Percentiles rank a stretch among this genome's conserved stretches.
Conservation (phyloP, 495 filamentous ascomycete genomes). For the Penicillium bialowiezense region DNA sequence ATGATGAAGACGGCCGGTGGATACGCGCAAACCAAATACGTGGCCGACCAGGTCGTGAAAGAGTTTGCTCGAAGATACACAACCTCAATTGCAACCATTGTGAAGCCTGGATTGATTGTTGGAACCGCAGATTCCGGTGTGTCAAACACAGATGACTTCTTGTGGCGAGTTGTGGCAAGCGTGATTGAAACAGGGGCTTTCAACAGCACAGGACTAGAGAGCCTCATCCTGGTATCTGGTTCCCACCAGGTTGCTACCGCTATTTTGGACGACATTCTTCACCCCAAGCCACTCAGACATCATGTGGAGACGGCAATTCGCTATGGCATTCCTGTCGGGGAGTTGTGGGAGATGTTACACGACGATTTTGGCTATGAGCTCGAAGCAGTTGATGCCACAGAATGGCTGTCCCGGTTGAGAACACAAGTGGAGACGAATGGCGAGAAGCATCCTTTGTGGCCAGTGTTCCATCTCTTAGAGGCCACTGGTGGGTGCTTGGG, state of each 20-base stretch:
- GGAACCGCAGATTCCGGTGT: slow-evolving; percentile 11
- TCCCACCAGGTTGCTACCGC: background rate
- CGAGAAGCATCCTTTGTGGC: background rate
- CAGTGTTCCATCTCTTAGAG: background rate
- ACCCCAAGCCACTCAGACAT: background rate
- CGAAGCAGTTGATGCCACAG: background rate
- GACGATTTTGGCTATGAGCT: background rate
- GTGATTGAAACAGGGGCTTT: background rate
- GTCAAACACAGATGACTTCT: slow-evolving; percentile 24
- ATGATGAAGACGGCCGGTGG: slow-evolving; percentile 7
- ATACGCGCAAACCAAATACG: slow-evolving; percentile 27
- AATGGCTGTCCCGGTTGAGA: background rate
- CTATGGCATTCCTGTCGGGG: background rate
- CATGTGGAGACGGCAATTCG: background rate
- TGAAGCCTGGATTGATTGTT: slow-evolving; percentile 27
- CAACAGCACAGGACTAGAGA: background rate
- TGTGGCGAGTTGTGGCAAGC: slow-evolving; percentile 29
- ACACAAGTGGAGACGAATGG: background rate
- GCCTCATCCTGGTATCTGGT: background rate
- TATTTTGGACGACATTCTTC: background rate
- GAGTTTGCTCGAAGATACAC: slow-evolving; percentile 2
- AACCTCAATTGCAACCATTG: slow-evolving; percentile 6
- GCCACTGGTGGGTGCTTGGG: background rate
- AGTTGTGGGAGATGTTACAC: background rate
- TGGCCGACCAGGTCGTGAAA: slow-evolving; percentile 22